Evolutionary conservation across 1,139 yeast genomes (phyloP), one percentile per base, ranked within the genome.

Genomic region (Lodderomyces orthopsilosis): DNA sequence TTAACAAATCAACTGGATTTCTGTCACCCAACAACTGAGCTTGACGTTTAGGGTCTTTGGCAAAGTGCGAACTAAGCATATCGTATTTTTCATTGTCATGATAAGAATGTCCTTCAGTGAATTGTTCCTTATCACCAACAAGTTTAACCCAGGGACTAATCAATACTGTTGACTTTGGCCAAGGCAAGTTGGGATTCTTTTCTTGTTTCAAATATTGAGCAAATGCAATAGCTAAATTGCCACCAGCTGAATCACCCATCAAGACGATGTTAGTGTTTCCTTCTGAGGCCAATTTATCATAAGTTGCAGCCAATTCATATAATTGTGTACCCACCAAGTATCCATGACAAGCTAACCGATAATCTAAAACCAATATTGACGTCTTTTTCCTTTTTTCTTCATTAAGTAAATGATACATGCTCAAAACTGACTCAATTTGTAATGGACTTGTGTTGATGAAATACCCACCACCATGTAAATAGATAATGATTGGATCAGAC

Each of bases 221-320:
- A 45, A 59, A 63, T 18, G 54, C 52, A 8, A 68, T 51, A 1
- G 66, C 53, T 49, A 70, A 53, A 54, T 70, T 62, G 1, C 74
- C 76, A 21, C 76, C 76, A n/a, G 75, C 74, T 1, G 74, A 68
- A 52, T 70, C 76, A 1, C 76, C 75, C 47, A 68, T 44, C 6
- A 71, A 52, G 1, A 62, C 51, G 5, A 72, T 53, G 42, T 70
- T 70, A n/a, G 53, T 45, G 44, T 60, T 55, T 1, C 68, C 67
- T n/a, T 23, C 32, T 7, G 49, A 48, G 22, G 37, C 34, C 42
- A 73, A 62, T 13, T 51, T 50, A 19, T 48, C 42, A 50, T 70
- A 71, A 1, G 68, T 55, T 15, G 54, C 58, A 34, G 59, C 61
- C 35, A 71, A 56, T 49, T 73, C 70, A 35, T 58, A 46, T 18